Percentiles rank a stretch among this genome's conserved stretches.
phyloP scores from a whole-genome alignment of 2,329 filamentous ascomycete species.

The Sporothrix mexicana region DNA sequence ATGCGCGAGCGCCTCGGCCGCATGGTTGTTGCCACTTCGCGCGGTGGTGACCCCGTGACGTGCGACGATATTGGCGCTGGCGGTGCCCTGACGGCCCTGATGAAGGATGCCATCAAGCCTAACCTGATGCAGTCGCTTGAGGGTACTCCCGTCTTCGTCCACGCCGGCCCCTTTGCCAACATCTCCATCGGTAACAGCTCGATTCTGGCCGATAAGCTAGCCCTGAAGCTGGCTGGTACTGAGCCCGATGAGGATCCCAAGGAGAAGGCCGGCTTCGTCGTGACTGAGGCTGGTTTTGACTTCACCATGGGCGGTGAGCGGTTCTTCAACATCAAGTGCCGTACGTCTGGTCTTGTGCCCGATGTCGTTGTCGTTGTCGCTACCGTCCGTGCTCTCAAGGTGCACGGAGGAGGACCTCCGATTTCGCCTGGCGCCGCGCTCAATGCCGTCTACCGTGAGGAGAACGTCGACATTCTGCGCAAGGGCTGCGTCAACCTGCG shows the following conservation, averaged over 20 bases:
- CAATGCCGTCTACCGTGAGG: slow-evolving; percentile 86
- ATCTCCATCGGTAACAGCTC: slow-evolving; percentile 98
- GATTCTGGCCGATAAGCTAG: slow-evolving; percentile 91
- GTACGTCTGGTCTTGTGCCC: slow-evolving; percentile 87
- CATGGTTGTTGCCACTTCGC: slow-evolving; percentile 94
- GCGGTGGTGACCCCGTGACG: slow-evolving; percentile 85
- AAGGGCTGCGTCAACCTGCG: slow-evolving; percentile 90
- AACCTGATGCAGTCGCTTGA: slow-evolving; percentile 99
- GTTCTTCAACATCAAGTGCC: slow-evolving; percentile 99
- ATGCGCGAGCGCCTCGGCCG: slow-evolving; percentile 91
- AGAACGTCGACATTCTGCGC: slow-evolving; percentile 90
- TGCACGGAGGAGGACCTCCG: slow-evolving; percentile 94
- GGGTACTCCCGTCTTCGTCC: slow-evolving; percentile 95
- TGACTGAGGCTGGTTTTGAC: slow-evolving; percentile 97
- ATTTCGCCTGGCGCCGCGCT: slow-evolving; percentile 86
- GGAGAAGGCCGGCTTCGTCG: slow-evolving; percentile 85
- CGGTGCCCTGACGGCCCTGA: slow-evolving; percentile 89
- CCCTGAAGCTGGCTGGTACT: slow-evolving; percentile 92
- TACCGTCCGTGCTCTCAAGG: slow-evolving; percentile 93
- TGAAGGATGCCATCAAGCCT: slow-evolving; percentile 98
- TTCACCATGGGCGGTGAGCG: slow-evolving; percentile 99
- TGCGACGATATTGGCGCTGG: slow-evolving; percentile 94
- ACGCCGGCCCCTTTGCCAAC: slow-evolving; percentile 97
- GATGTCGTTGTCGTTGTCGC: slow-evolving; percentile 95
- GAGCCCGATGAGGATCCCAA: slow-evolving; percentile 87